phyloP scores from a whole-genome alignment of 2,329 filamentous ascomycete species.

The Tolypocladium sp. region DNA sequence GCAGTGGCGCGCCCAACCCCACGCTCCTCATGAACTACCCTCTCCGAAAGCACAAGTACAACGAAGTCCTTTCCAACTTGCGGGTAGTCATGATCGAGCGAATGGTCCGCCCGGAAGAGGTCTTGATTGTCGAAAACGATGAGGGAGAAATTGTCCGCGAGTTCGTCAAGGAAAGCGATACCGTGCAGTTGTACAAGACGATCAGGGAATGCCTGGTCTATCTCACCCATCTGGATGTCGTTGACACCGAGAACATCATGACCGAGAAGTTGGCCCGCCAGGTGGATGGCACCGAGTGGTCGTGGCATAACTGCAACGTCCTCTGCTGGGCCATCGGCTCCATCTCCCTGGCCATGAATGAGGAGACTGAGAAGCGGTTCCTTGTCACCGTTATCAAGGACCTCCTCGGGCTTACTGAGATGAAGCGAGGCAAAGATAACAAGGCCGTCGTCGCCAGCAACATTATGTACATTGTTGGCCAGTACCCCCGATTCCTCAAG shows the following conservation, averaged over 20 bases:
- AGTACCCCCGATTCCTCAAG: conserved; percentile 96
- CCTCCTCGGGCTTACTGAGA: conserved; percentile 88
- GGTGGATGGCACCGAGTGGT: conserved; percentile 94
- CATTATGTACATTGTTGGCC: conserved; percentile 99
- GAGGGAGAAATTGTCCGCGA: conserved; percentile 98
- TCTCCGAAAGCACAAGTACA: conserved; percentile 95
- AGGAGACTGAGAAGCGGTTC: conserved; percentile 98
- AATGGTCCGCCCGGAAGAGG: conserved; percentile 97
- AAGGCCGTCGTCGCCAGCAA: conserved; percentile 98
- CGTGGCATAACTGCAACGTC: conserved; percentile 99
- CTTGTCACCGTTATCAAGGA: conserved; percentile 98
- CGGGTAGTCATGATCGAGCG: conserved; percentile 99
- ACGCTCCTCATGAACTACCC: conserved; percentile 81
- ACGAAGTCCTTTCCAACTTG: conserved; percentile 85
- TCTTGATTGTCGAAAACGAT: conserved; percentile 98
- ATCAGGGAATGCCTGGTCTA: conserved; percentile 96
- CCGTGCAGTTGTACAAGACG: conserved; percentile 98
- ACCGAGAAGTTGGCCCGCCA: conserved; percentile 94
- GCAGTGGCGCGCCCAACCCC: conserved; percentile 78
- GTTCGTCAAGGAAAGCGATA: conserved; percentile 98
- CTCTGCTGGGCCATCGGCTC: conserved; percentile 99
- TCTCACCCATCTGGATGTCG: conserved; percentile 91
- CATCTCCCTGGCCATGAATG: conserved; percentile 98
- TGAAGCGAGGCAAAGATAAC: conserved; percentile 99
- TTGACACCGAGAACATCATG: conserved; percentile 98